These are phyloP conservation scores for Lentinus tigrinus DNA, from an alignment of 768 basidiomycete genomes.

Conservation along the genomic window DNA sequence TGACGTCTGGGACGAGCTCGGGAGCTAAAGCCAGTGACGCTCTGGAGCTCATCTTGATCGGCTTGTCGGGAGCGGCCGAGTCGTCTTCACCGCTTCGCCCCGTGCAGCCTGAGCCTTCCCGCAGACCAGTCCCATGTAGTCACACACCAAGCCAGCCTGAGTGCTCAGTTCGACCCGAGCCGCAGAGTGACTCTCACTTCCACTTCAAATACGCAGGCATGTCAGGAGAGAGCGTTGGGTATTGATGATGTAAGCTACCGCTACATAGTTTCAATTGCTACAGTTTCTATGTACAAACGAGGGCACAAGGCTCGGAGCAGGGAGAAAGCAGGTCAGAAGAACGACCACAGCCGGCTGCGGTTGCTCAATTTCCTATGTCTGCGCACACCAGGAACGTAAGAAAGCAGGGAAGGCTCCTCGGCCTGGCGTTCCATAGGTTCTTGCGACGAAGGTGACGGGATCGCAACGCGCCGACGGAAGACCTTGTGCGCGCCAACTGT, in stretches of 20 bases:
- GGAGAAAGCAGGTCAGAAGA: slow-evolving; percentile 15
- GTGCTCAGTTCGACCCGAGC: no score
- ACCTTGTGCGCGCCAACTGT: neutral
- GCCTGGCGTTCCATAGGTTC: neutral
- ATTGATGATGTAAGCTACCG: neutral
- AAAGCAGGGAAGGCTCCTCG: neutral
- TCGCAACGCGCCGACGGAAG: neutral
- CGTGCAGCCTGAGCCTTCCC: no score
- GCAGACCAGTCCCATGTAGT: no score
- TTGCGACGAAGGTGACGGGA: neutral
- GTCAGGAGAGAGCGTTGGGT: neutral
- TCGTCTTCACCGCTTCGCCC: no score
- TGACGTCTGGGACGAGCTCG: slow-evolving; percentile 11
- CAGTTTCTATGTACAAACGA: neutral
- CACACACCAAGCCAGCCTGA: no score
- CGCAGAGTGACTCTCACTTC: no score
- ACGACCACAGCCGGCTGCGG: slow-evolving; percentile 23
- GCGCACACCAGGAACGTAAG: slow-evolving; percentile 16
- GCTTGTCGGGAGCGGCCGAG: neutral
- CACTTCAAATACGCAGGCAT: neutral
- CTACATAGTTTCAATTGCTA: neutral
- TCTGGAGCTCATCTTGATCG: neutral
- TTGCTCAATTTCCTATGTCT: slow-evolving; percentile 23
- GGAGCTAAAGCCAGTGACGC: neutral
- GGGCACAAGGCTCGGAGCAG: neutral